phyloP scores from a whole-genome alignment of 1,284 basidiomycete genomes.

The Trametes pubescens region DNA sequence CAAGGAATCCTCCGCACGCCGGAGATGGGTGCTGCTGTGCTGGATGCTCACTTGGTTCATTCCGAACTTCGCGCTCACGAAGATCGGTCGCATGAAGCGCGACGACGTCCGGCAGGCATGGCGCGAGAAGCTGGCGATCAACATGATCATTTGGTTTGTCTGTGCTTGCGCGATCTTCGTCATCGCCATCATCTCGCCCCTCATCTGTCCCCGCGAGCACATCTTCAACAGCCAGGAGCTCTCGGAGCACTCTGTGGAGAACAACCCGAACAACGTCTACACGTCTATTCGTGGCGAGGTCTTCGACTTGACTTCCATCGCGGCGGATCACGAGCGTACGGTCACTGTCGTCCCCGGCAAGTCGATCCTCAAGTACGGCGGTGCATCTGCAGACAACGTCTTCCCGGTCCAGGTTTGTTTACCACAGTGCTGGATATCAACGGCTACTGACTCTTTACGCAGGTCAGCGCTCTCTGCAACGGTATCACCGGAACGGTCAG shows the following conservation, averaged over 20 bases:
- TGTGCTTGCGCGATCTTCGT: constrained; percentile 92
- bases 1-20: constrained; percentile 80
- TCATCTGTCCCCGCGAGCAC: constrained; percentile 96
- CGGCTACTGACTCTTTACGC: constrained; percentile 18
- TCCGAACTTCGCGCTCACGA: constrained; percentile 76
- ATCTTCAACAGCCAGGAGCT: constrained; percentile 88
- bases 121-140: constrained; percentile 97
- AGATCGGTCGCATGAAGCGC: constrained; percentile 91
- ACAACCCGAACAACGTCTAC: constrained; percentile 79
- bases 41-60: constrained; percentile 95
- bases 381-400: constrained; percentile 76
- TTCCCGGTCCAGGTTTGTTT: constrained; percentile 91
- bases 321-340: constrained; percentile 69
- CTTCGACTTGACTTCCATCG: constrained; percentile 77
- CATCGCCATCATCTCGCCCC: constrained; percentile 85
- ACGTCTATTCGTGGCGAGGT: constrained; percentile 93
- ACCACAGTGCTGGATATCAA: background rate
- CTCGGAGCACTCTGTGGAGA: constrained; percentile 69
- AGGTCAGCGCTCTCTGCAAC: constrained; percentile 94
- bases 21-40: constrained; percentile 89
- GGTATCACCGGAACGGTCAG: constrained; percentile 72
- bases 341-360: constrained; percentile 82
- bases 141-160: constrained; percentile 95
- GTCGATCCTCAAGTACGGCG: constrained; percentile 85
- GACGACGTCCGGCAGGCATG: constrained; percentile 95